Conservation (phyloP, 352 stramenopile species). For the Globisporangium orthogonon region DNA sequence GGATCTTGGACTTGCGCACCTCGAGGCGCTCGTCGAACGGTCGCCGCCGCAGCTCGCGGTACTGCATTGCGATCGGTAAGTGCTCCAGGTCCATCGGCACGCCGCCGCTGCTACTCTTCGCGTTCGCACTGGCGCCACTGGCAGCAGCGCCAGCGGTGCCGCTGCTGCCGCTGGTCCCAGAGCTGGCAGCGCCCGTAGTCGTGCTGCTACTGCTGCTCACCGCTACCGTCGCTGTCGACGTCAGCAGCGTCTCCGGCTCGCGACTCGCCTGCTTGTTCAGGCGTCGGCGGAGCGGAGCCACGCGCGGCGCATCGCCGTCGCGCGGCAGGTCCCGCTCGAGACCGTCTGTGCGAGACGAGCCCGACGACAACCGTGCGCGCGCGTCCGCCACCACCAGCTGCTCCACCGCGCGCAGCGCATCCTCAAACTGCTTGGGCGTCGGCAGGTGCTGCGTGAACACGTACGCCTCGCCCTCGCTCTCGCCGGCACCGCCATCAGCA, state of each 20-base stretch:
- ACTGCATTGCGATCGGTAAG: conserved; percentile 85
- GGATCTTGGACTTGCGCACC: conserved; percentile 92
- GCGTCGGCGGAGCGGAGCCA: conserved; percentile 17
- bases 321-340: conserved; percentile 39
- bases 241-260: conserved; percentile 22
- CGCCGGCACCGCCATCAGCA: background rate
- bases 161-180: conserved; percentile 1
- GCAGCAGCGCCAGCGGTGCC: background rate
- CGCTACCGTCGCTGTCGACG: background rate
- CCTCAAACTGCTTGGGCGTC: conserved; percentile 57
- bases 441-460: conserved; percentile 84
- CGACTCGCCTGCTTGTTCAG: conserved; percentile 49
- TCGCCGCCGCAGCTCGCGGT: conserved; percentile 88
- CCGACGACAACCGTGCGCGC: conserved; percentile 75
- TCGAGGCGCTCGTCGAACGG: conserved; percentile 88
- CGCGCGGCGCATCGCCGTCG: conserved; percentile 18
- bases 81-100: conserved; percentile 79
- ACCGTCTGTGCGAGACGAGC: conserved; percentile 84
- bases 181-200: conserved; percentile 8
- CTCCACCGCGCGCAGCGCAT: conserved; percentile 78
- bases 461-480: conserved; percentile 46
- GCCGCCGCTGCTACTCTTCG: conserved; percentile 13
- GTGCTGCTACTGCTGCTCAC: conserved; percentile 1
- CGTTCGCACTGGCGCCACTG: conserved; percentile 10
- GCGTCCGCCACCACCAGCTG: conserved; percentile 75